phyloP scores from a whole-genome alignment of 225 moss, liverwort and hornwort genomes.

The Antitrichia curtipendula region DNA sequence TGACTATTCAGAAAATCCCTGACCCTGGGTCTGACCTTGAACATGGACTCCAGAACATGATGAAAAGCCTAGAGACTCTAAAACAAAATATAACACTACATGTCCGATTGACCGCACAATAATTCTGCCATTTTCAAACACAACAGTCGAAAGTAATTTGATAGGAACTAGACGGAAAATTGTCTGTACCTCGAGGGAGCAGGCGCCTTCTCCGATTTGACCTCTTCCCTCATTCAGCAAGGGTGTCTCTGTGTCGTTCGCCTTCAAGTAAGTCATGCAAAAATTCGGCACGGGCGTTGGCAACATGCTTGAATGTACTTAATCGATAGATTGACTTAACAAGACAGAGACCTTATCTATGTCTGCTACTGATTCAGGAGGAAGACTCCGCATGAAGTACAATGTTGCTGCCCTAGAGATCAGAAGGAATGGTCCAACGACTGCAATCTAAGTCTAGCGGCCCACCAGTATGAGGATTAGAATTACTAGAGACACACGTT shows the following conservation, averaged over 20 bases:
- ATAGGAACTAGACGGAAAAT: background rate
- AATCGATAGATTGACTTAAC: background rate
- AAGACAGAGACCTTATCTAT: background rate
- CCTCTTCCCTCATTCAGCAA: conserved; percentile 59
- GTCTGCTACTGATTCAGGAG: background rate
- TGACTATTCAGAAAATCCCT: background rate
- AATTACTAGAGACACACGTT: background rate
- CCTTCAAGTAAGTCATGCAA: conserved; percentile 23
- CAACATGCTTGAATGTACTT: background rate
- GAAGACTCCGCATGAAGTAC: background rate
- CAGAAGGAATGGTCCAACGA: background rate
- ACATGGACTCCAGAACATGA: background rate
- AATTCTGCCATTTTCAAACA: background rate
- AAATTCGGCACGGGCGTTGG: background rate
- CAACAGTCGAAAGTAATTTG: background rate
- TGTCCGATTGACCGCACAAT: background rate
- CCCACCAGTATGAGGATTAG: background rate
- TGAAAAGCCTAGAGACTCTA: background rate
- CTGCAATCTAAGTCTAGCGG: background rate
- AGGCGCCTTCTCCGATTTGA: conserved; percentile 35
- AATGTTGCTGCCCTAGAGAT: background rate
- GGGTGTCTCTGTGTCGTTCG: conserved; percentile 88
- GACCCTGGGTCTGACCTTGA: background rate
- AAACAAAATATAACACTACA: background rate
- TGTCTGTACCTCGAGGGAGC: conserved; percentile 61